Percentiles rank a stretch among this genome's conserved stretches.
Conservation (phyloP, 257 asterid genomes). For the Craterostigma plantagineum region DNA sequence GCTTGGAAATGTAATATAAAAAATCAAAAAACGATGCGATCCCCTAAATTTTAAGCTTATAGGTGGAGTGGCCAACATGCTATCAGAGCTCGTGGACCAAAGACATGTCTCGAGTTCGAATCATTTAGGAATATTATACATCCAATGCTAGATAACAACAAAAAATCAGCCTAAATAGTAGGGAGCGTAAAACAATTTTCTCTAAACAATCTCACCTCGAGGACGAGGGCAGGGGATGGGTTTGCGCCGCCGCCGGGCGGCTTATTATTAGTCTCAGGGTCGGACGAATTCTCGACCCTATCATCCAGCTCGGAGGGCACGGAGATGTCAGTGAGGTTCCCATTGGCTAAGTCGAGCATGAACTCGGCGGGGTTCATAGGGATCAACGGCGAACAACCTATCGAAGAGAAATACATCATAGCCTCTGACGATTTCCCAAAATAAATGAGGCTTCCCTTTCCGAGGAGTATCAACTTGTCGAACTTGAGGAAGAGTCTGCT, state of each 20-base stretch:
- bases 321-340: slow-evolving; percentile 61
- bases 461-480: slow-evolving; percentile 72
- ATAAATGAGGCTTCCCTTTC: slow-evolving; percentile 71
- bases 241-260: slow-evolving; percentile 27
- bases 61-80: no score
- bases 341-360: slow-evolving; percentile 87
- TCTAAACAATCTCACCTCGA: no score
- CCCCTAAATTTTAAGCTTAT: no score
- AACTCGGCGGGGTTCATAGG: slow-evolving; percentile 94
- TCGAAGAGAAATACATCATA: slow-evolving; percentile 48
- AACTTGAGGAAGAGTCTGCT: slow-evolving; percentile 84
- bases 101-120: no score
- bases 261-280: slow-evolving; percentile 19
- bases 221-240: slow-evolving; percentile 41
- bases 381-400: slow-evolving; percentile 66
- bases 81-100: no score
- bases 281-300: slow-evolving; percentile 22
- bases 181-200: no score
- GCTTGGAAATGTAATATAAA: no score
- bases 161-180: no score
- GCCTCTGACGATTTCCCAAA: slow-evolving; percentile 80
- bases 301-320: slow-evolving; percentile 66
- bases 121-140: no score
- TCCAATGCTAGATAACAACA: no score
- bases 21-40: no score